Evolutionary conservation across 768 basidiomycete genomes (phyloP).

Genomic region (Sarcodon aspratus): DNA sequence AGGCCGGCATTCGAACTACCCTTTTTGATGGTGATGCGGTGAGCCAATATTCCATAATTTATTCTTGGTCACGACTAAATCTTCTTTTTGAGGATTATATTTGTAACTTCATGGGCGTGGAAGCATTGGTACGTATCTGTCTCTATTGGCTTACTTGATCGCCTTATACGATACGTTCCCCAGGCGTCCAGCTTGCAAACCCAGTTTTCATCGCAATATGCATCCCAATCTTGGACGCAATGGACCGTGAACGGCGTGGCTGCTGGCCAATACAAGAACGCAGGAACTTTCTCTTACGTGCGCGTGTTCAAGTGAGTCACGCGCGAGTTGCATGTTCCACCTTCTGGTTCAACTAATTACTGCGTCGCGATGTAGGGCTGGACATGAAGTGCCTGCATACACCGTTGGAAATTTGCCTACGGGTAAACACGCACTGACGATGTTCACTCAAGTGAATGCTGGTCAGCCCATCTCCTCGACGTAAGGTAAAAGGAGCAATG

Average conservation of each 20-base stretch:
- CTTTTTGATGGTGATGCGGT: constrained; percentile 51
- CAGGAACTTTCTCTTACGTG: constrained; percentile 45
- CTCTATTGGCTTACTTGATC: neutral
- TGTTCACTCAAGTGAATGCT: constrained; percentile 22
- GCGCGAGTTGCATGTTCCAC: constrained; percentile 15
- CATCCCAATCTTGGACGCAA: constrained; percentile 29
- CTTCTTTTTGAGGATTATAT: constrained; percentile 31
- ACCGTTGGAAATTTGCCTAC: constrained; percentile 10
- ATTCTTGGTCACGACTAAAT: neutral
- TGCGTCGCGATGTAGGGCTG: neutral
- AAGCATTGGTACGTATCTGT: constrained; percentile 34
- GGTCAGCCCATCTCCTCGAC: constrained; percentile 13
- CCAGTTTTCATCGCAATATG: constrained; percentile 28
- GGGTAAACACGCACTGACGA: constrained; percentile 16
- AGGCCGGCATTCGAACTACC: constrained; percentile 42
- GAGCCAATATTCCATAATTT: constrained; percentile 8
- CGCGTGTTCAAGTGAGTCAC: constrained; percentile 22
- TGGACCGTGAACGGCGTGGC: constrained; percentile 39
- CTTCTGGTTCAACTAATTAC: neutral
- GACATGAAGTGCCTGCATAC: constrained; percentile 20
- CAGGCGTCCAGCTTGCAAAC: constrained; percentile 38
- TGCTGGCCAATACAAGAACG: constrained; percentile 46
- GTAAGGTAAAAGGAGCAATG: neutral
- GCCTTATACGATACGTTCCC: neutral
- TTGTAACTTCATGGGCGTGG: constrained; percentile 42